These are phyloP conservation scores for Hypericum androsaemum DNA, from an alignment of 345 rosid genomes.

Conservation along the genomic window DNA sequence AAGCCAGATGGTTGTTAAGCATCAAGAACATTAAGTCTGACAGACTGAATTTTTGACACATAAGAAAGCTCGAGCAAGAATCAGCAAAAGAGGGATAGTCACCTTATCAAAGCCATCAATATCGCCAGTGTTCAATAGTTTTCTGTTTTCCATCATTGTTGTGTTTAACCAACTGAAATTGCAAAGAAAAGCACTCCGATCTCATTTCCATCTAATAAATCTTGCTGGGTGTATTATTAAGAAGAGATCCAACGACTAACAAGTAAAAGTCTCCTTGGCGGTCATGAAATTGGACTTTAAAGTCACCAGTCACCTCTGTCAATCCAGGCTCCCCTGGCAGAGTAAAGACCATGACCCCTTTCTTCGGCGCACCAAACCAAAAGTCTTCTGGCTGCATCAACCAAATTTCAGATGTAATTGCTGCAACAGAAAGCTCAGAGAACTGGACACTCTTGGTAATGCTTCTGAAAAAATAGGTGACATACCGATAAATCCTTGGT, in stretches of 20 bases:
- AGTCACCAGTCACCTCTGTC: conserved; percentile 65
- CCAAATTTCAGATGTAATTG: neutral
- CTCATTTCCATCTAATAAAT: conserved; percentile 3
- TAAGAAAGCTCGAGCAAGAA: neutral
- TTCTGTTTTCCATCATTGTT: conserved; percentile 70
- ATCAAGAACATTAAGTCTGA: neutral
- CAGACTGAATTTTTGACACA: neutral
- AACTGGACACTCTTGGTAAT: neutral
- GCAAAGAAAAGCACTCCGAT: neutral
- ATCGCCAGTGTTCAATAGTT: conserved; percentile 47
- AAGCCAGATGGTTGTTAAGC: neutral
- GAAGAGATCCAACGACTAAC: conserved; percentile 22
- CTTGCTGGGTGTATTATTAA: conserved; percentile 1
- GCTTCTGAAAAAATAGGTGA: neutral
- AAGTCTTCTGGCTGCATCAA: conserved; percentile 76
- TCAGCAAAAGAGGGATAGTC: neutral
- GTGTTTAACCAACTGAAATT: conserved; percentile 81
- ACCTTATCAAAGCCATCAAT: conserved; percentile 93
- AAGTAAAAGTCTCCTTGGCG: conserved; percentile 92
- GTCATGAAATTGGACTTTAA: conserved; percentile 85
- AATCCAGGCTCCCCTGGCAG: conserved; percentile 94
- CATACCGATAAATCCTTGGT: conserved; percentile 63
- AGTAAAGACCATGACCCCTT: conserved; percentile 84
- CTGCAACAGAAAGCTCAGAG: no score
- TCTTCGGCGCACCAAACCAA: conserved; percentile 84